phyloP scores from a whole-genome alignment of 768 basidiomycete genomes.

The Saitozyma podzolica region DNA sequence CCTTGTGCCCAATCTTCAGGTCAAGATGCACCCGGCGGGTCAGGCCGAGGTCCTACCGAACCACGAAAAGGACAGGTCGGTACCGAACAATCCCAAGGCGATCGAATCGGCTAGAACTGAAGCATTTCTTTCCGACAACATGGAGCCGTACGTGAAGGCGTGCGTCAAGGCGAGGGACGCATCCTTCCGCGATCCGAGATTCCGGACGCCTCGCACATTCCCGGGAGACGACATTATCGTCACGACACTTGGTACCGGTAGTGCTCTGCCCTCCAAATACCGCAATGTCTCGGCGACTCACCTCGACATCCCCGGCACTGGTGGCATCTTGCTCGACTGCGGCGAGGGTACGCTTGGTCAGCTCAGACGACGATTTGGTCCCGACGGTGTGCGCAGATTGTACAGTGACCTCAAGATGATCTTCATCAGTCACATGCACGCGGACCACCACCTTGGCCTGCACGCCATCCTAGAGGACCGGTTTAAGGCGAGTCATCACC shows the following conservation, averaged over 20 bases:
- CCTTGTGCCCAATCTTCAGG: conserved; percentile 51
- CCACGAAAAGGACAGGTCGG: conserved; percentile 28
- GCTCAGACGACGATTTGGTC: conserved; percentile 72
- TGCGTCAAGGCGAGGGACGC: conserved; percentile 35
- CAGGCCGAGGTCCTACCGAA: conserved; percentile 10
- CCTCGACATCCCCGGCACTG: conserved; percentile 71
- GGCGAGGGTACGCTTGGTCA: conserved; percentile 96
- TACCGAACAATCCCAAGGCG: conserved; percentile 15
- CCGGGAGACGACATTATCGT: conserved; percentile 67
- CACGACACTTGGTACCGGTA: conserved; percentile 83
- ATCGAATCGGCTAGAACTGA: conserved; percentile 18
- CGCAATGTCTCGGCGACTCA: conserved; percentile 79
- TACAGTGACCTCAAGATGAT: conserved; percentile 74
- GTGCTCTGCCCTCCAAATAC: conserved; percentile 78
- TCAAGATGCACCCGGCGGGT: conserved; percentile 37
- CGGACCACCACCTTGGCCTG: conserved; percentile 86
- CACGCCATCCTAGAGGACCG: conserved; percentile 72
- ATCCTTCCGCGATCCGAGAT: background rate
- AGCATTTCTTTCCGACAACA: conserved; percentile 40
- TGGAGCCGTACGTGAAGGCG: conserved; percentile 53
- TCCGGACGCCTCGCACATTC: background rate
- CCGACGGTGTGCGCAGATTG: conserved; percentile 47
- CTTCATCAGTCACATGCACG: conserved; percentile 87
- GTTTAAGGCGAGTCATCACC: conserved; percentile 58
- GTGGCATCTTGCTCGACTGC: conserved; percentile 77